Conservation (phyloP, 2,329 filamentous ascomycete genomes). For the Colletotrichum sp. region DNA sequence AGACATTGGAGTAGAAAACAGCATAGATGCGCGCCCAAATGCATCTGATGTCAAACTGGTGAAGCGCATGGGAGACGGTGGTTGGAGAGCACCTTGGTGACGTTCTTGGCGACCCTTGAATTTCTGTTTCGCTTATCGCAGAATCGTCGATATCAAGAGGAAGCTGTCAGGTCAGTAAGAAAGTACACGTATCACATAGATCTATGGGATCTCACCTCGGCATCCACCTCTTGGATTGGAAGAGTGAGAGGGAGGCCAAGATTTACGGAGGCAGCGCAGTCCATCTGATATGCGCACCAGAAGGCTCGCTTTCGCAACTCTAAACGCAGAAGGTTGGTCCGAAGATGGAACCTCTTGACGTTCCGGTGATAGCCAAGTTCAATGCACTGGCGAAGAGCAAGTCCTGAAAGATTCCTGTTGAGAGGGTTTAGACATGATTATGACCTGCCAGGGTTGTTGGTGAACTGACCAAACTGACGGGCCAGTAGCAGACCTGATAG, state of each 20-base stretch:
- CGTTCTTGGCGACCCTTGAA: not conserved
- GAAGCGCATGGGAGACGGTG: not conserved
- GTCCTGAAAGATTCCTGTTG: slow-evolving; percentile 28
- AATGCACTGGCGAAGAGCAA: slow-evolving; percentile 35
- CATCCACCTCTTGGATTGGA: not conserved
- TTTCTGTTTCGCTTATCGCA: not conserved
- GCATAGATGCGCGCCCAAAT: slow-evolving; percentile 12
- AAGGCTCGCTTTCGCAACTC: slow-evolving; percentile 15
- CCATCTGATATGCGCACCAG: slow-evolving; percentile 15
- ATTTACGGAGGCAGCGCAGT: not conserved
- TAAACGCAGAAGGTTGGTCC: not conserved
- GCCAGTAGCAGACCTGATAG: slow-evolving; percentile 29
- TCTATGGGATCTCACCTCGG: not conserved
- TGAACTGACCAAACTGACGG: slow-evolving; percentile 25
- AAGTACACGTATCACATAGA: not conserved
- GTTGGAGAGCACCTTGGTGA: not conserved
- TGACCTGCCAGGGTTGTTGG: not conserved
- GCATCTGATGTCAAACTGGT: slow-evolving; percentile 2
- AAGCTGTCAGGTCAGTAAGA: not conserved
- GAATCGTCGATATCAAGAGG: slow-evolving; percentile 7
- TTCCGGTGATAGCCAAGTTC: slow-evolving; percentile 35
- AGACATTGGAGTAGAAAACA: not conserved
- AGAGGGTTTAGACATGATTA: too few species aligned
- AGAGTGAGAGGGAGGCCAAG: slow-evolving; percentile 2
- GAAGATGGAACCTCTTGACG: not conserved